Base-by-base conservation (phyloP, 768 basidiomycete genomes). In the Mycena vitilis region DNA sequence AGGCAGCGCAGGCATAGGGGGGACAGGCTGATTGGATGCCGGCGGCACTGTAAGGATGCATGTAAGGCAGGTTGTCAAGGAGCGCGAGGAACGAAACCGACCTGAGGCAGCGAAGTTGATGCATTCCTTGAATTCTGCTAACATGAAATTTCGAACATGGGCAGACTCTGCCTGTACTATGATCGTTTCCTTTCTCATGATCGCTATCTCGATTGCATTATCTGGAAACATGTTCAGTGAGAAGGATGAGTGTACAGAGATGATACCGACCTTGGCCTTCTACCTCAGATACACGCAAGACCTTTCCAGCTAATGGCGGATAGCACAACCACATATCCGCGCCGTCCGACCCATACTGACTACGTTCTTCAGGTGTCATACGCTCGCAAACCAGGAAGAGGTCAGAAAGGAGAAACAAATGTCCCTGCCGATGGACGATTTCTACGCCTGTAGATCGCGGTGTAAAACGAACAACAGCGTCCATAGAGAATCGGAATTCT, bases 241-340 rank as follows among this genome's bases (percentile, higher is more conserved):
- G 34, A 53, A 40, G 34, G 36, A 44, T 45, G 13, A 54, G n/a
- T 37, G 52, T 54, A 4, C 10, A 34, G n/a, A 61, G 63, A 44
- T 22, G 25, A 36, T 23, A 79, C 87, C 64, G 67, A 88, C 94
- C 87, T 84, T 86, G 85, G 42, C 85, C 89, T 63, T 83, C 82
- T 5, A 87, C 83, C 70, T 90, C 90, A 11, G 82, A 82, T 5
- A 94, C 91, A 66, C 87, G 86, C 61, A 99, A 83, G 73, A 98
- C 96, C 77, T 97, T 98, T 6, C 96, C 97, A 15, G 98, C 92
- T 40, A 99, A 82, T 6, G 98, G 98, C 20, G 98, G 98, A 82
- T 98, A 99, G 72, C 91, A 89, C 53, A 99, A 83, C 89, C 90
- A 94, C 91, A 97, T 92, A 75, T 98, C 95, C 7, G 91, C 85